phyloP scores from a whole-genome alignment of 2,329 filamentous ascomycete genomes.

The Fusarium guadeloupense region DNA sequence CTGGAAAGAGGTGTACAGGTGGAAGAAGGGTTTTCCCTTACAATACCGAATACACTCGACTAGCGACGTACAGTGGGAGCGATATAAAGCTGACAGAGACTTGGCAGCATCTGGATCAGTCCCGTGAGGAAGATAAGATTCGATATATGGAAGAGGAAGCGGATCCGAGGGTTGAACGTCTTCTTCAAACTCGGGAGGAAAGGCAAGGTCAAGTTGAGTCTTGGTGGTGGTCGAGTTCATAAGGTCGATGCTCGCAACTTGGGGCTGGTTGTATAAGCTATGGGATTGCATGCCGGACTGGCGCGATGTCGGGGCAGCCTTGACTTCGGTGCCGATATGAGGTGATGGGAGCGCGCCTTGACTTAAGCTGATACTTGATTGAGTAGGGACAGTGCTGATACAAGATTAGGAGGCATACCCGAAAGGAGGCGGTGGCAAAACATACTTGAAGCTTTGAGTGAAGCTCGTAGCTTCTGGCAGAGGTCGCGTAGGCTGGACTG shows the following conservation, averaged over 20 bases:
- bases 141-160: conserved; percentile 85
- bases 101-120: conserved; percentile 89
- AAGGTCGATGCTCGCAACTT: conserved; percentile 65
- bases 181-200: conserved; percentile 66
- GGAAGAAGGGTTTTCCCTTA: conserved; percentile 96
- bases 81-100: conserved; percentile 86
- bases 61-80: conserved; percentile 93
- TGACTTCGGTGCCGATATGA: conserved; percentile 38
- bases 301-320: conserved; percentile 10
- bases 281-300: conserved; percentile 42
- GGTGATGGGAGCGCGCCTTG: conserved; percentile 45
- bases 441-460: conserved; percentile 62
- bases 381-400: conserved; percentile 48
- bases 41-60: conserved; percentile 96
- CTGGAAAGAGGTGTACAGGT: conserved; percentile 93
- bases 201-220: conserved; percentile 67
- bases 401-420: conserved; percentile 33
- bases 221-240: conserved; percentile 67
- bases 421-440: conserved; percentile 1
- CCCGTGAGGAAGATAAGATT: conserved; percentile 78
- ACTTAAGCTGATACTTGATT: conserved; percentile 42
- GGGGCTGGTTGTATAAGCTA: conserved; percentile 69
- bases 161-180: conserved; percentile 68
- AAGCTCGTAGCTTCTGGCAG: conserved; percentile 59
- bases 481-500: conserved; percentile 57